phyloP scores from a whole-genome alignment of 441 rosid genomes.

The Croton laevigatus region DNA sequence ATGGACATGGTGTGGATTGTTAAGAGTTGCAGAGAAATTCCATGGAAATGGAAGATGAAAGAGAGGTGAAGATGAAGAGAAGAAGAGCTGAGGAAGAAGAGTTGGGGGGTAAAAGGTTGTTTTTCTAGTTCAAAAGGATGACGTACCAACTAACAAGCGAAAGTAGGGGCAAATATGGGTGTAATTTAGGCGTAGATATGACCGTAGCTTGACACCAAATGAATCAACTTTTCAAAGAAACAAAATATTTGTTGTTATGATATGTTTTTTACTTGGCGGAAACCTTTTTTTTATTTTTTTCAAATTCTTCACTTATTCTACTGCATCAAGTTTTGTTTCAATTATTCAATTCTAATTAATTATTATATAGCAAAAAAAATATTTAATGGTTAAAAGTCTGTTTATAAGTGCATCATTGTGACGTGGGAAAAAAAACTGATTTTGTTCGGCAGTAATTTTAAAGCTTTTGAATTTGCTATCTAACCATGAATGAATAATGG shows the following conservation, averaged over 20 bases:
- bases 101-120: background rate
- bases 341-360: no score
- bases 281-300: no score
- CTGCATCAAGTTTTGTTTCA: no score
- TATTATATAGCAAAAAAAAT: no score
- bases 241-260: conserved; percentile 5
- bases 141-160: conserved; percentile 23
- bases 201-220: conserved; percentile 5
- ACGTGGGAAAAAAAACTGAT: no score
- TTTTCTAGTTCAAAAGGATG: conserved; percentile 22
- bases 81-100: conserved; percentile 15
- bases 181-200: conserved; percentile 12
- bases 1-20: conserved; percentile 8
- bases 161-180: conserved; percentile 25
- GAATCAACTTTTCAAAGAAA: background rate
- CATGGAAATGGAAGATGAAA: conserved; percentile 2
- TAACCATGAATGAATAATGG: no score
- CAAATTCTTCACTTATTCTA: no score
- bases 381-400: no score
- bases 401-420: no score
- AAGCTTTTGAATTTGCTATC: no score
- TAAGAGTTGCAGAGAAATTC: background rate
- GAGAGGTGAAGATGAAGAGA: background rate
- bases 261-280: background rate
- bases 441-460: no score